phyloP scores from a whole-genome alignment of 495 filamentous ascomycete species.

The Daldinia vernicosa region DNA sequence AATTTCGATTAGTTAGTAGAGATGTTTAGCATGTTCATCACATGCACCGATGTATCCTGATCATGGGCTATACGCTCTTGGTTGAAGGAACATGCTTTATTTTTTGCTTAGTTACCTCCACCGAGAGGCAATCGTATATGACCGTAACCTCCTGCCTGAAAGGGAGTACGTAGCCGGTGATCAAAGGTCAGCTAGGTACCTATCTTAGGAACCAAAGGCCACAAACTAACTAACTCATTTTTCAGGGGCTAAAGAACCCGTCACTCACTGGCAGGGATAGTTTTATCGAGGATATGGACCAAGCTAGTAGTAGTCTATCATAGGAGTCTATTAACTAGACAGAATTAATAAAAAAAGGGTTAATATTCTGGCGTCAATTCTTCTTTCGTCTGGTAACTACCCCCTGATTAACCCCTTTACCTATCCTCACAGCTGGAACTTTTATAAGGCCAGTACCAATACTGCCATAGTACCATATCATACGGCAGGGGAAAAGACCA shows the following conservation, averaged over 20 bases:
- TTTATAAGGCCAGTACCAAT: not conserved
- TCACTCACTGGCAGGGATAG: not conserved
- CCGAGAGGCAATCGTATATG: not conserved
- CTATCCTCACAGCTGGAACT: not conserved
- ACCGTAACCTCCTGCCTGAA: not conserved
- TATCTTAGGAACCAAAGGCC: not conserved
- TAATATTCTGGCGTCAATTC: not conserved
- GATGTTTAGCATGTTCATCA: not conserved
- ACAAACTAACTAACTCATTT: not conserved
- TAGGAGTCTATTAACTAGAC: not conserved
- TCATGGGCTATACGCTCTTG: not conserved
- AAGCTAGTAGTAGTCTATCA: not conserved
- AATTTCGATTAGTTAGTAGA: not conserved
- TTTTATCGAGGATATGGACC: not conserved
- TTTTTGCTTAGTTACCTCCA: not conserved
- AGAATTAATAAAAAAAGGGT: not conserved
- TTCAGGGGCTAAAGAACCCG: not conserved
- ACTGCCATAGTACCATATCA: not conserved
- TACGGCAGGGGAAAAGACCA: not conserved
- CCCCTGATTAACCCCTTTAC: not conserved
- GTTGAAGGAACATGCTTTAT: not conserved
- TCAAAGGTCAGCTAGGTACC: not conserved
- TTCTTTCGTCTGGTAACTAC: not conserved
- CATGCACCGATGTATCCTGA: not conserved
- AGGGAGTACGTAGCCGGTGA: not conserved